Evolutionary conservation across 805 yeast species (phyloP).

Genomic region (Metschnikowia picachoensis): DNA sequence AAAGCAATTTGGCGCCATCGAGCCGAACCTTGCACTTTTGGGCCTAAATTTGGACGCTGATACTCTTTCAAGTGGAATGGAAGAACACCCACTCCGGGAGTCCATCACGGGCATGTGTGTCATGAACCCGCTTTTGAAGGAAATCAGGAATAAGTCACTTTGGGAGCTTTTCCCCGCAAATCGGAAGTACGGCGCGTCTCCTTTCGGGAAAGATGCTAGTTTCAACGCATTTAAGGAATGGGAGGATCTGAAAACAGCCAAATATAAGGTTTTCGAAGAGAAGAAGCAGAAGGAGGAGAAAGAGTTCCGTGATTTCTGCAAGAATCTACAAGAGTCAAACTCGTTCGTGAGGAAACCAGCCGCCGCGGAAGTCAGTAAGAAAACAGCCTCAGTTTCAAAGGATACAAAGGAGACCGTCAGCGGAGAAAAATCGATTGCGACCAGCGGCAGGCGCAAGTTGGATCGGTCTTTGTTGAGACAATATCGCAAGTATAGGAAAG

Average conservation of each 20-base stretch:
- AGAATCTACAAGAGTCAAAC: conserved; percentile 20
- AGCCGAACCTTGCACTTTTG: conserved; percentile 12
- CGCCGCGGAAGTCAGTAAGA: background rate
- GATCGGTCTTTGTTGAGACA: conserved; percentile 33
- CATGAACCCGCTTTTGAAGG: conserved; percentile 31
- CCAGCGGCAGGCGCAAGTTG: conserved; percentile 31
- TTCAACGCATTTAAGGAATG: conserved; percentile 31
- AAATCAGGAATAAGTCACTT: conserved; percentile 37
- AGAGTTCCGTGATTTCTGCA: conserved; percentile 22
- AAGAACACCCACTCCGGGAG: conserved; percentile 37
- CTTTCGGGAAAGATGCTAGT: conserved; percentile 26
- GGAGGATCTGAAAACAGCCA: conserved; percentile 28
- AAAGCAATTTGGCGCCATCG: background rate
- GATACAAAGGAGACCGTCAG: background rate
- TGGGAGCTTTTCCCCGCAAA: conserved; percentile 38
- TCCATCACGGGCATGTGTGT: conserved; percentile 39
- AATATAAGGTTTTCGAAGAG: conserved; percentile 17
- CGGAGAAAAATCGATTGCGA: background rate
- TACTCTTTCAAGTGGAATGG: conserved; percentile 22
- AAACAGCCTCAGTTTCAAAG: background rate
- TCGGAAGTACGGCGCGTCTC: conserved; percentile 32
- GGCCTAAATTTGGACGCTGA: conserved; percentile 10
- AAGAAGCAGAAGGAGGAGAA: conserved; percentile 18
- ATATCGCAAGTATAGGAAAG: conserved; percentile 21
- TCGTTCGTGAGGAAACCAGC: conserved; percentile 23